phyloP scores from a whole-genome alignment of 352 stramenopile genomes.

The Phytophthora sansomeana region DNA sequence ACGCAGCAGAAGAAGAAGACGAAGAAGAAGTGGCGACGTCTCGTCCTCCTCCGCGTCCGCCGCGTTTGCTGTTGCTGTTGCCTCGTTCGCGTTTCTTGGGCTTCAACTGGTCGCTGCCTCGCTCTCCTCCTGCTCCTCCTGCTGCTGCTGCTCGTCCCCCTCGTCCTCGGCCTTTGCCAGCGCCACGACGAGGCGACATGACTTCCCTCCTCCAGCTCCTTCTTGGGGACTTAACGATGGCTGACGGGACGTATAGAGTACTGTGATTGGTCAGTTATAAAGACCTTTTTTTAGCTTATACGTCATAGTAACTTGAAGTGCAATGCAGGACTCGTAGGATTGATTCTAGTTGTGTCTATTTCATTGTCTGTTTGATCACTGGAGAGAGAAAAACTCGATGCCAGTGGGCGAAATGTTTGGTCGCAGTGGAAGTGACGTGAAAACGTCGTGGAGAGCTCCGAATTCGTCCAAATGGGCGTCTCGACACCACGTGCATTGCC shows the following conservation, averaged over 20 bases:
- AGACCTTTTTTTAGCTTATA: too few relatives aligned
- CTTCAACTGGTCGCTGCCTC: conserved; percentile 12
- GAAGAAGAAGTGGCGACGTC: conserved; percentile 6
- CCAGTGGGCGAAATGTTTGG: conserved; percentile 29
- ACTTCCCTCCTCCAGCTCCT: neutral
- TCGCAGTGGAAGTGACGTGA: conserved; percentile 21
- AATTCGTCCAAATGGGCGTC: conserved; percentile 43
- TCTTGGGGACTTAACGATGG: neutral
- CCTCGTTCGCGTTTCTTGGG: conserved; percentile 40
- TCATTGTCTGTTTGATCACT: too few relatives aligned
- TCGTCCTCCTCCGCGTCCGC: conserved; percentile 13
- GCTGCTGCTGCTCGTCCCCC: conserved; percentile 24
- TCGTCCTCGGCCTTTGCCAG: conserved; percentile 41
- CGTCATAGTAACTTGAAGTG: neutral
- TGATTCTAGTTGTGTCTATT: too few relatives aligned
- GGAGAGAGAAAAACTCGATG: conserved; percentile 24
- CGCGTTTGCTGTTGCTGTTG: conserved; percentile 35
- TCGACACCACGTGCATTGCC: conserved; percentile 68
- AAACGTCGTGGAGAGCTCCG: conserved; percentile 34
- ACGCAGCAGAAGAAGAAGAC: neutral
- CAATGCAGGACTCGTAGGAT: neutral
- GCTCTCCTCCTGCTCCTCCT: conserved; percentile 9
- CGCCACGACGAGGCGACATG: conserved; percentile 38
- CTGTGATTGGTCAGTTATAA: too few relatives aligned
- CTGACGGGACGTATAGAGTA: too few relatives aligned